phyloP scores from a whole-genome alignment of 805 yeast genomes.

The Yarrowia osloensis region DNA sequence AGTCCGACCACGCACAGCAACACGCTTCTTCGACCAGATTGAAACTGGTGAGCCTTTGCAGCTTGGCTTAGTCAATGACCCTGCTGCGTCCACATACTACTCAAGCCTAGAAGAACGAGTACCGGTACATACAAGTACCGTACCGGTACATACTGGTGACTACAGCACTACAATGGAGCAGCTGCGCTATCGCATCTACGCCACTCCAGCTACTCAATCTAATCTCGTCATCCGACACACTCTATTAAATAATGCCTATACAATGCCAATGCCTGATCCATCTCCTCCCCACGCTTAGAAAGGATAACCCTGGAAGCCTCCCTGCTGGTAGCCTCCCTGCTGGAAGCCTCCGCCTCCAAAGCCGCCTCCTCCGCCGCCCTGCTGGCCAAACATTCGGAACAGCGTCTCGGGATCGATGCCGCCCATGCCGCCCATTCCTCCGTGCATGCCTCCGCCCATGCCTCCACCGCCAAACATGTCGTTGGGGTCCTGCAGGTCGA shows the following conservation, averaged over 20 bases:
- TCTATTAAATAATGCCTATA: slow-evolving; percentile 23
- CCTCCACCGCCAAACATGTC: slow-evolving; percentile 62
- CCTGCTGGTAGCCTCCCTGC: slow-evolving; percentile 25
- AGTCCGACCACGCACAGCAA: too few relatives aligned
- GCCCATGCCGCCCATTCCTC: slow-evolving; percentile 50
- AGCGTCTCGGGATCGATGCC: slow-evolving; percentile 44
- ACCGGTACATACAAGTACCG: too few relatives aligned
- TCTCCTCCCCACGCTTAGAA: not conserved
- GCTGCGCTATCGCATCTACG: too few relatives aligned
- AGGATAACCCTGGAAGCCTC: slow-evolving; percentile 29
- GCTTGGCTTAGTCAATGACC: too few relatives aligned
- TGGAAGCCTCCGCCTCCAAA: slow-evolving; percentile 31
- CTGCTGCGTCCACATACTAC: too few relatives aligned
- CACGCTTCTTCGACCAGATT: too few relatives aligned
- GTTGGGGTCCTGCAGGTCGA: slow-evolving; percentile 54
- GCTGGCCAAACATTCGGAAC: slow-evolving; percentile 46
- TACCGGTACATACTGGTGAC: too few relatives aligned
- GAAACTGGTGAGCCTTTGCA: too few relatives aligned
- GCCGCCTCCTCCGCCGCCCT: slow-evolving; percentile 36
- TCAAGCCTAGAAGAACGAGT: too few relatives aligned
- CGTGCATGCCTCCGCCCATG: slow-evolving; percentile 61
- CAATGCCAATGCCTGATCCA: not conserved
- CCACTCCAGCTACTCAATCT: too few relatives aligned
- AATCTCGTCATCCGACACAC: too few relatives aligned
- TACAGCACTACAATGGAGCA: too few relatives aligned